Conservation (phyloP, 2,329 filamentous ascomycete genomes). For the Tolypocladium tundrense region DNA sequence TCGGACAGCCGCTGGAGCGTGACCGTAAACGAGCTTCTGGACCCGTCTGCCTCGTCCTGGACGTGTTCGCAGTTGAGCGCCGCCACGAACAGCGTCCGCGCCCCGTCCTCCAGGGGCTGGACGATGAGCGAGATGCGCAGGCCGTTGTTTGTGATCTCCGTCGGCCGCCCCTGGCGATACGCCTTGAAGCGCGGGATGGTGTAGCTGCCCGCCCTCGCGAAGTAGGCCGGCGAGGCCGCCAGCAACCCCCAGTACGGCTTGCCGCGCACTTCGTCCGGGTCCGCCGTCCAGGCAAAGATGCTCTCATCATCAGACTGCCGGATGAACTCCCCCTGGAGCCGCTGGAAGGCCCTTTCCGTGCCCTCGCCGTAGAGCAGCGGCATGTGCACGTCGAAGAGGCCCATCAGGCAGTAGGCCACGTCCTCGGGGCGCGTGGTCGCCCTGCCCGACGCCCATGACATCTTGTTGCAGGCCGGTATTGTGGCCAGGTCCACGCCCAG, state of each 20-base stretch:
- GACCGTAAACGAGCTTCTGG: neutral
- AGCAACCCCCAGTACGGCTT: conserved; percentile 5
- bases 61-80: neutral
- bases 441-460: conserved; percentile 8
- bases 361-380: conserved; percentile 11
- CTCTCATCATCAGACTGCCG: conserved; percentile 7
- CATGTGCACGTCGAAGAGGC: conserved; percentile 10
- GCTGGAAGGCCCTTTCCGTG: conserved; percentile 1
- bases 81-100: conserved; percentile 1
- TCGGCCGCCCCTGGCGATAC: neutral
- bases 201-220: conserved; percentile 1
- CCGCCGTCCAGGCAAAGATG: conserved; percentile 10
- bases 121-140: conserved; percentile 2
- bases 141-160: conserved; percentile 5
- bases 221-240: conserved; percentile 5
- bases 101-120: neutral
- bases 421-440: conserved; percentile 9
- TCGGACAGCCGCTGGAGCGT: conserved; percentile 5
- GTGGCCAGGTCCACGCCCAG: neutral
- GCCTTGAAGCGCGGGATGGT: neutral
- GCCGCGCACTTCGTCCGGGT: conserved; percentile 3
- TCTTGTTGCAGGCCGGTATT: conserved; percentile 2
- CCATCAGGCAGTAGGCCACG: conserved; percentile 10
- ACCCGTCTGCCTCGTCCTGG: conserved; percentile 2
- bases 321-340: conserved; percentile 8